Conservation (phyloP, 768 basidiomycete genomes). For the Suillus weaverae region DNA sequence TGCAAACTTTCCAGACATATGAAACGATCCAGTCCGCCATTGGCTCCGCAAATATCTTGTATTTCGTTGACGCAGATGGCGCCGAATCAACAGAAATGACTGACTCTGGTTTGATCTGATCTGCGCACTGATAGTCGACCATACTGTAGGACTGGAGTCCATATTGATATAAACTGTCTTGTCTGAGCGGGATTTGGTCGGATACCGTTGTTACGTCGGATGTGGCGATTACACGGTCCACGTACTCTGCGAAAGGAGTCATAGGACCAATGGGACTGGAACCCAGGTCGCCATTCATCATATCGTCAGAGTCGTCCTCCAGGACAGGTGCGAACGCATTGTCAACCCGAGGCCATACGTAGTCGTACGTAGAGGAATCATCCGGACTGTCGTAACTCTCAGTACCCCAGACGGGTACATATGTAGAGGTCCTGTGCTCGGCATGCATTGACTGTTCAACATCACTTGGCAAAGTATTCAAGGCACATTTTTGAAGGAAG, state of each 20-base stretch:
- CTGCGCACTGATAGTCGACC: slow-evolving; percentile 4
- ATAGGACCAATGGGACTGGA: slow-evolving; percentile 75
- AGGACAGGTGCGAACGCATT: slow-evolving; percentile 60
- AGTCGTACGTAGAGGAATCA: slow-evolving; percentile 12
- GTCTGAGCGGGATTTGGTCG: slow-evolving; percentile 19
- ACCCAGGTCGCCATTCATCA: slow-evolving; percentile 47
- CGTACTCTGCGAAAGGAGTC: slow-evolving; percentile 75
- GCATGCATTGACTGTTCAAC: slow-evolving; percentile 26
- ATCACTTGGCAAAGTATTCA: slow-evolving; percentile 21
- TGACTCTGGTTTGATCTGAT: slow-evolving; percentile 20
- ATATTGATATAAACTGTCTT: slow-evolving; percentile 24
- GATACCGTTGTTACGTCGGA: slow-evolving; percentile 29
- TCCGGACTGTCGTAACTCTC: too few species aligned
- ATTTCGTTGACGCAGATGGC: slow-evolving; percentile 46
- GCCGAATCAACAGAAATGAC: slow-evolving; percentile 40
- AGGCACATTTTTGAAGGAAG: slow-evolving; percentile 14
- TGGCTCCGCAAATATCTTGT: slow-evolving; percentile 75
- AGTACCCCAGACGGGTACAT: not conserved
- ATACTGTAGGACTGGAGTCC: slow-evolving; percentile 18
- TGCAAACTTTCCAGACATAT: slow-evolving; percentile 83
- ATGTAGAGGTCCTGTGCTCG: not conserved
- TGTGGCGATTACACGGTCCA: slow-evolving; percentile 68
- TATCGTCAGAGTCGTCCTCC: slow-evolving; percentile 64
- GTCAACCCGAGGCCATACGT: slow-evolving; percentile 20
- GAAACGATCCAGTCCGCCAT: slow-evolving; percentile 77